These are phyloP conservation scores for Penicillium sp. DNA, from an alignment of 2,329 filamentous ascomycete species.

Conservation along the genomic window DNA sequence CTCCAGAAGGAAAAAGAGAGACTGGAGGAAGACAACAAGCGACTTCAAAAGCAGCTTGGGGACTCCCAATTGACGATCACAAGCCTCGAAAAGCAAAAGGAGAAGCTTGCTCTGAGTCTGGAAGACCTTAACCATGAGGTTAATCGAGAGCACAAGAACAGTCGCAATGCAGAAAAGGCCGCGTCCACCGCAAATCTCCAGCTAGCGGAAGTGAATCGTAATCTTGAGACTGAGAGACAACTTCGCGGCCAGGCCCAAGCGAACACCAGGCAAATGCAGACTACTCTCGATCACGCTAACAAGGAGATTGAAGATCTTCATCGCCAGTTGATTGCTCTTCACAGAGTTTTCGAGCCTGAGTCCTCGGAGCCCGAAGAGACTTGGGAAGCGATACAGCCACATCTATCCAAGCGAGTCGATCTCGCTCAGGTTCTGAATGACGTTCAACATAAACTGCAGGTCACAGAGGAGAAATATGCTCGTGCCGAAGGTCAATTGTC, in stretches of 20 bases:
- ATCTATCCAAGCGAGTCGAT: conserved; percentile 63
- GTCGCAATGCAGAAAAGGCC: conserved; percentile 81
- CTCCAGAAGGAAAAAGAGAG: conserved; percentile 78
- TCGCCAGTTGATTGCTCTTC: conserved; percentile 70
- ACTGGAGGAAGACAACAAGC: conserved; percentile 74
- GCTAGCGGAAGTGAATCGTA: conserved; percentile 81
- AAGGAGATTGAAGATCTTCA: conserved; percentile 75
- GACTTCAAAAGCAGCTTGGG: conserved; percentile 74
- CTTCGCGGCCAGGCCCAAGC: conserved; percentile 77
- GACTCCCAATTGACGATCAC: conserved; percentile 78
- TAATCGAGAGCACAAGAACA: conserved; percentile 80
- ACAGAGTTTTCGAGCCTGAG: conserved; percentile 80
- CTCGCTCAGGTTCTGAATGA: conserved; percentile 81
- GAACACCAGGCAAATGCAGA: conserved; percentile 74
- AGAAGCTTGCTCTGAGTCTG: conserved; percentile 79
- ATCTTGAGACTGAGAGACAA: conserved; percentile 83
- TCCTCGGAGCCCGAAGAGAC: conserved; percentile 58
- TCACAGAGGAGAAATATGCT: conserved; percentile 72
- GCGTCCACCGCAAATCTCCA: conserved; percentile 75
- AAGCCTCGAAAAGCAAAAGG: conserved; percentile 85
- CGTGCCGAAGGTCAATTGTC: conserved; percentile 78
- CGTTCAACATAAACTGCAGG: conserved; percentile 77
- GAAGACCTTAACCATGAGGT: conserved; percentile 93
- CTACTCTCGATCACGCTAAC: conserved; percentile 70
- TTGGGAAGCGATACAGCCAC: conserved; percentile 63